Base-by-base conservation (phyloP, 345 rosid species). In the Salix purpurea region DNA sequence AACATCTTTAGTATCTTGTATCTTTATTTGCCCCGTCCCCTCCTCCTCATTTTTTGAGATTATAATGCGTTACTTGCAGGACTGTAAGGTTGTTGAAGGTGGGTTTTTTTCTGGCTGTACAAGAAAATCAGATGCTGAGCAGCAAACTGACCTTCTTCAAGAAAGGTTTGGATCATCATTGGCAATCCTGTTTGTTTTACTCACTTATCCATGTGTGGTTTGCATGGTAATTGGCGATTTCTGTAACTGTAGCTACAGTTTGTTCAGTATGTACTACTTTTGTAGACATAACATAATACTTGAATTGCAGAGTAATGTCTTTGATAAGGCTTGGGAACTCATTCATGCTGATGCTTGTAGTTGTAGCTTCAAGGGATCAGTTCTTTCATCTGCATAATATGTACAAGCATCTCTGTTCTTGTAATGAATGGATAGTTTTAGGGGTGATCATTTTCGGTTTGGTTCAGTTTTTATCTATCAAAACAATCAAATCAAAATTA, bases 131-230 rank as follows among this genome's bases (percentile, higher is more conserved):
- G 79, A 75, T 50, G 50, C 37, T 48, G 84, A 80, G 74, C 82
- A 87, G 78, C 89, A 78, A 84, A 50, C 73, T 77, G 65, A 56
- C 61, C 66, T 69, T 83, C 80, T 69, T 74, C 86, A 75, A 79
- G 93, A 89, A 84, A 91, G 99, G 99, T 95, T 37, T 3, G 74
- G 72, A 40, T 75, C 65, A 42, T 71, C 21, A 18, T 21, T 34
- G 65, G 54, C 56, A 32, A 32, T 42, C 12, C 3, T 75, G 37
- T 16, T 23, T 40, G 40, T 74, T 19, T 24, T 68, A 50, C 52
- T 56, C 24, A 24, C n/a, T 19, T 65, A n/a, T 16, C 50, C 46
- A 39, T 65, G 12, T 32, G 28, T 26, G 11, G 40, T 32, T 30
- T 14, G 32, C 23, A 23, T 76, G 54, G 60, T 13, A 62, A 28